Base-by-base conservation (phyloP, 108 stramenopile genomes). In the Parietichytrium sp. region DNA sequence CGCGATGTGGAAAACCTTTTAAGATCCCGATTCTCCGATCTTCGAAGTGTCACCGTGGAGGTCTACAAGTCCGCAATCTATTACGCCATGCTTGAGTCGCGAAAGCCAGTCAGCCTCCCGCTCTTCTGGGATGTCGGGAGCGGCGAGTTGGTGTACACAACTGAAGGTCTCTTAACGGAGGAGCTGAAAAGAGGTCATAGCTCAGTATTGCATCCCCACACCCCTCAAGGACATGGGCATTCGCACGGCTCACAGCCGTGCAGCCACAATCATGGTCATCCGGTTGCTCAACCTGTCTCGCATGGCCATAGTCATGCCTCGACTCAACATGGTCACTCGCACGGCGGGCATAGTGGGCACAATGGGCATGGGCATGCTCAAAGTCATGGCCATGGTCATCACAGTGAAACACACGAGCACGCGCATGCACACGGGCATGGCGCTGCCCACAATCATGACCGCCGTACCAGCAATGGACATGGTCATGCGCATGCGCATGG, bases 71-170 rank as follows among this genome's bases (percentile, higher is more conserved):
- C 36, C 38, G 61, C 38, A n/a, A 45, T 25, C 38, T 72, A 72
- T 27, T 72, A 72, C 20, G 45, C 61, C 20, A 23, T 72, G 61
- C 23, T 45, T 10, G 61, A 72, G 20, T 72, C 61, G 33, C 61
- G 45, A n/a, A 33, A n/a, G 6, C 61, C 36, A 20, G 38, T n/a
- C 4, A 72, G 20, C 4, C 15, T 45, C 15, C 61, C 61, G 1
- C 23, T 72, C 16, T 72, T 72, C 20, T 72, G 61, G 61, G 25
- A 25, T 27, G 23, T 23, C 1, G 61, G 45, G 6, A 20, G n/a
- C 10, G 20, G 45, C 42, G 42, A 36, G 16, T 42, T 72, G 20
- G 45, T 2, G 0, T 42, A 42, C 2, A 20, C 3, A 10, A 45
- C 61, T 10, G 61, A 72, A n/a, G n/a, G 23, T n/a, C 45, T 72